A percentile compares a stretch with the other conserved stretches of the same genome.
Conservation (phyloP, 1,139 yeast species). For the Casaregolazyma suthepensis region DNA sequence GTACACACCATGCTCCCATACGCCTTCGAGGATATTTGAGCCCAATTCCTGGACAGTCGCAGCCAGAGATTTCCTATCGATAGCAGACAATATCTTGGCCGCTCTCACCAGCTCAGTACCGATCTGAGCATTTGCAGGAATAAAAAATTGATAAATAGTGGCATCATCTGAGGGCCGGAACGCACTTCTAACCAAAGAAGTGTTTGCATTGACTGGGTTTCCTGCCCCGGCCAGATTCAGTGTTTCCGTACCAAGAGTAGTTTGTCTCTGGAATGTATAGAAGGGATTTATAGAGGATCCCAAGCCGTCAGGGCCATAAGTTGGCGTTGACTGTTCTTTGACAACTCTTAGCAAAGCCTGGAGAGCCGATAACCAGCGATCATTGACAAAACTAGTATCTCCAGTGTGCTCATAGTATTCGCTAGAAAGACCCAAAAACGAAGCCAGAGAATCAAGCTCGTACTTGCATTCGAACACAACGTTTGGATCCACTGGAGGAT, state of each 20-base stretch:
- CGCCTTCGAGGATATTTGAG: conserved; percentile 46
- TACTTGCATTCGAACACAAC: conserved; percentile 84
- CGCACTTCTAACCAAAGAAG: conserved; percentile 76
- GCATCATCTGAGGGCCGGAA: conserved; percentile 92
- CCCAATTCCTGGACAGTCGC: conserved; percentile 37
- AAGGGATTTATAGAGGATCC: conserved; percentile 25
- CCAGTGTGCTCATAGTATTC: conserved; percentile 55
- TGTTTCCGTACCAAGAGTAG: conserved; percentile 76
- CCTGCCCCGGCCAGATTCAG: conserved; percentile 73
- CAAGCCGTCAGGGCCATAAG: conserved; percentile 55
- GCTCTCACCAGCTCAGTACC: conserved; percentile 51
- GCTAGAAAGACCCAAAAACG: conserved; percentile 67
- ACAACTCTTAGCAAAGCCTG: conserved; percentile 49
- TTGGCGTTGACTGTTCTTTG: conserved; percentile 55
- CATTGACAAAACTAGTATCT: conserved; percentile 47
- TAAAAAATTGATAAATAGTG: conserved; percentile 67
- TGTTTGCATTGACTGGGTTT: conserved; percentile 67
- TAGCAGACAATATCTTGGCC: conserved; percentile 22
- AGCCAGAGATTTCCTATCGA: conserved; percentile 24
- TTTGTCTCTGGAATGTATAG: conserved; percentile 67
- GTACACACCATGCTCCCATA: conserved; percentile 57
- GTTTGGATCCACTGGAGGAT: conserved; percentile 63
- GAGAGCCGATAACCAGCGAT: conserved; percentile 56
- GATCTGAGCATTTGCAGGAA: conserved; percentile 83
- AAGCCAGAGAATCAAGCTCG: conserved; percentile 81